Evolutionary conservation across 768 basidiomycete genomes (phyloP).

Genomic region (Fomitopsis pulvina): DNA sequence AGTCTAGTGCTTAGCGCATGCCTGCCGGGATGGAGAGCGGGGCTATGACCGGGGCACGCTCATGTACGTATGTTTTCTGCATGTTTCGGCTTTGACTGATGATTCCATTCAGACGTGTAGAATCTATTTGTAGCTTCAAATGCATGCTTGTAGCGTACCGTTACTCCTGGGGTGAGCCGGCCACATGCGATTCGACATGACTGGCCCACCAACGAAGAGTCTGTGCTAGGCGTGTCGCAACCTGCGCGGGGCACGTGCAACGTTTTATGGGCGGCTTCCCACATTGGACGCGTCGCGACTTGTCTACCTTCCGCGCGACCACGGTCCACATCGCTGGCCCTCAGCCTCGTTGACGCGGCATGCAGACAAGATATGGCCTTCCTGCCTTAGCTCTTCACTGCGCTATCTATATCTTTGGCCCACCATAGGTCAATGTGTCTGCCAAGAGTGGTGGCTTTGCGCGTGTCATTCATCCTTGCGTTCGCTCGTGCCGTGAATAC

Average conservation of each 20-base stretch:
- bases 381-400: background rate
- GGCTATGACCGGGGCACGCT: background rate
- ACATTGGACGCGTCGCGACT: background rate
- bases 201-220: background rate
- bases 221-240: slow-evolving; percentile 16
- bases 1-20: background rate
- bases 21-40: background rate
- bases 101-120: no score
- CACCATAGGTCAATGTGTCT: slow-evolving; percentile 6
- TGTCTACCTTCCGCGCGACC: background rate
- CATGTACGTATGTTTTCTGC: slow-evolving; percentile 2
- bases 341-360: slow-evolving; percentile 19
- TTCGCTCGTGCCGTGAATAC: background rate
- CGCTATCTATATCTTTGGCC: background rate
- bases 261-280: slow-evolving; percentile 18
- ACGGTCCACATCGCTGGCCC: slow-evolving; percentile 6
- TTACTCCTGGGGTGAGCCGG: background rate
- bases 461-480: background rate
- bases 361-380: slow-evolving; percentile 6
- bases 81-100: no score
- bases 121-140: no score
- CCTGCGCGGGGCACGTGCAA: slow-evolving; percentile 18
- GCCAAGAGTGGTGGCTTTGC: slow-evolving; percentile 1
- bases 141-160: background rate
- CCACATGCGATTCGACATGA: background rate